These are phyloP conservation scores for Xylaria sp. DNA, from an alignment of 2,329 filamentous ascomycete genomes.

Conservation along the genomic window DNA sequence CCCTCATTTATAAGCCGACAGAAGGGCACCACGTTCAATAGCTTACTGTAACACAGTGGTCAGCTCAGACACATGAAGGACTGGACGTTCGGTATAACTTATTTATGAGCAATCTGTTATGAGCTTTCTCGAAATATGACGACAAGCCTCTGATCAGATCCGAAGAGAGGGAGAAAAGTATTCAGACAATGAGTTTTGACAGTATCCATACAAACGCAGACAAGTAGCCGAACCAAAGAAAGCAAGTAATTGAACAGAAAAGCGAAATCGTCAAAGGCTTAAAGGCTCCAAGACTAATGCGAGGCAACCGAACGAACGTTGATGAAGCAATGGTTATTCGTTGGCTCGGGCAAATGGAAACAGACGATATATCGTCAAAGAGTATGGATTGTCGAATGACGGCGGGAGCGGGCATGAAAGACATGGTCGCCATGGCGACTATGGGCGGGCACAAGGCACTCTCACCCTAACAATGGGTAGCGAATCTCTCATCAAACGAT, in stretches of 20 bases:
- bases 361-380: conserved; percentile 34
- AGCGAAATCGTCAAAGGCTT: conserved; percentile 24
- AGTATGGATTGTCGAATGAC: conserved; percentile 24
- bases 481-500: neutral
- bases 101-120: neutral
- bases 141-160: neutral
- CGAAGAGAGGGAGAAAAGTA: neutral
- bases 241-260: conserved; percentile 21
- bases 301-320: conserved; percentile 34
- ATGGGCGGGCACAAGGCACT: conserved; percentile 31
- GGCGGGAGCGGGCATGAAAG: conserved; percentile 20
- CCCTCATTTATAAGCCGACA: conserved; percentile 1
- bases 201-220: neutral
- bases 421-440: conserved; percentile 33
- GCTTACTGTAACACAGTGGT: neutral
- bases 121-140: neutral
- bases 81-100: neutral
- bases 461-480: conserved; percentile 9
- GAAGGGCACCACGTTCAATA: neutral
- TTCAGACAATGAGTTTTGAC: neutral
- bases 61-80: neutral
- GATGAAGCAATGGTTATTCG: conserved; percentile 16
- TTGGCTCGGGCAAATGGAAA: conserved; percentile 34
- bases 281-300: conserved; percentile 37
- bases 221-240: neutral